Percentiles rank a stretch among this genome's conserved stretches.
Evolutionary conservation across 2,329 filamentous ascomycete species (phyloP).

Genomic region (Cadophora sp.): DNA sequence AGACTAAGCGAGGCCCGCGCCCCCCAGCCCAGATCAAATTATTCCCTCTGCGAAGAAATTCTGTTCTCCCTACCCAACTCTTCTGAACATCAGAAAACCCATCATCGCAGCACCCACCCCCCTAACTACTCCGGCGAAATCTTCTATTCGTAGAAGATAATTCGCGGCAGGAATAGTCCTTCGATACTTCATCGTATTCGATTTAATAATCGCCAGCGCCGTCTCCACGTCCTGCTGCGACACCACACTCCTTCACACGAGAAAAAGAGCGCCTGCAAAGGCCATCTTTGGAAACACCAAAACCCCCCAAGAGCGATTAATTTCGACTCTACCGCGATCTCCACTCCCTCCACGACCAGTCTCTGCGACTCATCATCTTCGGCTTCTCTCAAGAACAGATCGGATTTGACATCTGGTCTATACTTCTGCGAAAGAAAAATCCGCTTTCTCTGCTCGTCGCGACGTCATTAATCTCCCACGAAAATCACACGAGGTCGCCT

Average conservation of each 20-base stretch:
- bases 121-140: constrained; percentile 31
- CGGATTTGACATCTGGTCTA: constrained; percentile 39
- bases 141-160: constrained; percentile 45
- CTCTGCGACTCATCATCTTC: constrained; percentile 19
- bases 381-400: constrained; percentile 31
- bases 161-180: constrained; percentile 38
- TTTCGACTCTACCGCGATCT: constrained; percentile 39
- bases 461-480: constrained; percentile 41
- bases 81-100: constrained; percentile 29
- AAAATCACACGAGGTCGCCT: constrained; percentile 36
- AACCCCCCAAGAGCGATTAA: constrained; percentile 42
- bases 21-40: constrained; percentile 16
- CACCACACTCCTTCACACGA: constrained; percentile 35
- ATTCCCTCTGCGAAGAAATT: constrained; percentile 14
- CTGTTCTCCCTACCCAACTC: constrained; percentile 21
- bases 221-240: constrained; percentile 33
- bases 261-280: constrained; percentile 35
- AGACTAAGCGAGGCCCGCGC: constrained; percentile 16
- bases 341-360: constrained; percentile 32
- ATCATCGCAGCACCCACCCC: constrained; percentile 19
- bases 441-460: constrained; percentile 30
- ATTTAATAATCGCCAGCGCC: constrained; percentile 28
- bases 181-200: constrained; percentile 33
- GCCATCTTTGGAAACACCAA: constrained; percentile 30
- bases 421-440: constrained; percentile 38